Evolutionary conservation across 2,329 filamentous ascomycete genomes (phyloP), one percentile per base, ranked within the genome.

Genomic region (Microdochium paspali): DNA sequence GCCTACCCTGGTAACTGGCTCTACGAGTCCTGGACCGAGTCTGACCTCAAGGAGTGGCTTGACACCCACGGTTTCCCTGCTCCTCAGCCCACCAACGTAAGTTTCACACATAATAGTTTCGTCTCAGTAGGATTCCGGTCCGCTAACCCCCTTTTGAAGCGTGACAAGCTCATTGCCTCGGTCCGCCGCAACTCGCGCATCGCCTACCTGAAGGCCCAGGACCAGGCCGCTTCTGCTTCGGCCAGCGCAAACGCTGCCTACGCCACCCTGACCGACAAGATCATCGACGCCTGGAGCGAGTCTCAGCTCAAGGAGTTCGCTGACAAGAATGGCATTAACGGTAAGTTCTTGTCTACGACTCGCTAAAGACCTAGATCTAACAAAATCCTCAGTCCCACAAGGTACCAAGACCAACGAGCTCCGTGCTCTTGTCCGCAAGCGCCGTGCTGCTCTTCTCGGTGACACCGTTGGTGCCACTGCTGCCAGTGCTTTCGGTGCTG

Each of bases 1-100:
- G 70, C 81, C n/a, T 97, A 97, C 61, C 93, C 93, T 28, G 93
- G 93, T 32, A 82, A 96, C 70, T 97, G 93, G 93, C 72, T 97
- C 40, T 98, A 96, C 63, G 77, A 83, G 51, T 76, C 84, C 7
- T 98, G 93, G 93, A 84, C 87, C 46, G 87, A 95, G 54, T 96
- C 90, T 54, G 91, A 96, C 45, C 71, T 95, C 53, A 97, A 97
- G 74, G 79, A 87, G 55, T 98, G 87, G 85, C 84, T 96, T 44
- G 93, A 97, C 59, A 84, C 85, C 55, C 82, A 89, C 56, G 93
- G 93, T 46, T 82, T 91, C 66, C 84, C 88, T 12, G 87, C 80
- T 47, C 91, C 93, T 51, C 91, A 97, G 65, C 86, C 89, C 25
- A 80, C 80, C 44, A 83, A 74, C 51, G 70, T 72, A 58, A 56